Conservation (phyloP, 2,329 filamentous ascomycete species). For the Pyrenochaeta sp. region DNA sequence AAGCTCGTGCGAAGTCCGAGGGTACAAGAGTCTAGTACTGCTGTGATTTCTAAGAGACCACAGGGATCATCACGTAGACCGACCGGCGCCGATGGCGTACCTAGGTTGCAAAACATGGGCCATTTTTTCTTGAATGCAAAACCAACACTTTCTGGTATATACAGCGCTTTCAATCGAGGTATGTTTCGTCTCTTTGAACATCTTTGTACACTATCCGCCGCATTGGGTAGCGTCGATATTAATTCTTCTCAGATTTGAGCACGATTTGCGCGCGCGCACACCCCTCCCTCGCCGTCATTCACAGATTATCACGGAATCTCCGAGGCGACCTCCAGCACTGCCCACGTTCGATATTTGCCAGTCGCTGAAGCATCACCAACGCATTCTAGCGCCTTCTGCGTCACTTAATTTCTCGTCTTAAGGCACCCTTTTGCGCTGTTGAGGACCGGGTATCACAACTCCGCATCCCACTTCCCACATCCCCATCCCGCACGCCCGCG, state of each 20-base stretch:
- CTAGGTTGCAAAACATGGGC: constrained; percentile 10
- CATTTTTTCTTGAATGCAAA: constrained; percentile 16
- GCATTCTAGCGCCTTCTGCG: constrained; percentile 27
- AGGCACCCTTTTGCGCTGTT: constrained; percentile 15
- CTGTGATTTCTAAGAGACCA: constrained; percentile 33
- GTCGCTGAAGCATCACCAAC: constrained; percentile 17
- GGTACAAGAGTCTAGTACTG: constrained; percentile 27
- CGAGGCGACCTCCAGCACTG: constrained; percentile 31
- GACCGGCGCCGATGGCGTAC: constrained; percentile 31
- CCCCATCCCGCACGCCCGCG: constrained; percentile 22
- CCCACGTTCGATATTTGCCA: constrained; percentile 20
- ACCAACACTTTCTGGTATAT: constrained; percentile 16
- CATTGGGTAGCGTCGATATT: constrained; percentile 20
- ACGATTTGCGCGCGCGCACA: constrained; percentile 19
- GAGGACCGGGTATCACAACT: background rate
- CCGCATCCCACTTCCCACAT: constrained; percentile 21
- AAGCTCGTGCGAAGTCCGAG: constrained; percentile 5
- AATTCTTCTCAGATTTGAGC: constrained; percentile 16
- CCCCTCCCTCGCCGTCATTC: constrained; percentile 25
- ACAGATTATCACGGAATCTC: constrained; percentile 23
- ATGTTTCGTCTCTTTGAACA: background rate
- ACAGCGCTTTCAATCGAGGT: constrained; percentile 11
- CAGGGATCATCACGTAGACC: constrained; percentile 9
- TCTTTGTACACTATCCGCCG: background rate
- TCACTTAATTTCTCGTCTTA: constrained; percentile 12